These are phyloP conservation scores for Suhomyces guaymorum DNA, from an alignment of 1,139 yeast species.

Conservation along the genomic window DNA sequence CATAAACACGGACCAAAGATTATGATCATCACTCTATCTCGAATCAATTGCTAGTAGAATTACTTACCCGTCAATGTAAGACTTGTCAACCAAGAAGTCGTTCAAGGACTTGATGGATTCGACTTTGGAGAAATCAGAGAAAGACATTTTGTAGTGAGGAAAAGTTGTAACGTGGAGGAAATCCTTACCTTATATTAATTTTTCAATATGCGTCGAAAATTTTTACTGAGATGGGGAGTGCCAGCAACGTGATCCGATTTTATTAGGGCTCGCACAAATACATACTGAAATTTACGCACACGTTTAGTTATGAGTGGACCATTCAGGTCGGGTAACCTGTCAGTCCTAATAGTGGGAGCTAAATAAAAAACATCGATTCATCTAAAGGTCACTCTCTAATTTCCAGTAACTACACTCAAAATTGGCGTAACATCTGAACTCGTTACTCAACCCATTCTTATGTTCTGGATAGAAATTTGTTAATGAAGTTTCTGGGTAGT, in stretches of 20 bases:
- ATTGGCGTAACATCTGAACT: constrained; percentile 81
- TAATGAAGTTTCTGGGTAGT: constrained; percentile 63
- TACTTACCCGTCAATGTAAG: constrained; percentile 91
- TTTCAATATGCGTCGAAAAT: constrained; percentile 8
- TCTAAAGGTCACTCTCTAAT: constrained; percentile 16
- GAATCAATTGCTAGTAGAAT: constrained; percentile 16
- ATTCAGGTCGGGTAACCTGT: constrained; percentile 1
- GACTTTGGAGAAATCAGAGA: constrained; percentile 75
- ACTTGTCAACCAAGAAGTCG: constrained; percentile 86
- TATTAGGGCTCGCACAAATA: constrained; percentile 8
- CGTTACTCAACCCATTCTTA: constrained; percentile 82
- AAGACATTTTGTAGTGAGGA: constrained; percentile 52
- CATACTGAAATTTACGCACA: constrained; percentile 5
- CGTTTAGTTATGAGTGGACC: background rate
- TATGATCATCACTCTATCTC: constrained; percentile 59
- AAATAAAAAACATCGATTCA: background rate
- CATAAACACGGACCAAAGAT: constrained; percentile 95
- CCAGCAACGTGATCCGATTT: constrained; percentile 12
- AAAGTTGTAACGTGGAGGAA: constrained; percentile 2
- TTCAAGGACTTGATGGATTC: constrained; percentile 84
- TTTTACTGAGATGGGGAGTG: constrained; percentile 3
- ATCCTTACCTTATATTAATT: constrained; percentile 8
- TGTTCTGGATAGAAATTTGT: constrained; percentile 79
- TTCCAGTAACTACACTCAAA: constrained; percentile 54
- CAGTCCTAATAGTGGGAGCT: no score